Evolutionary conservation across 1,284 basidiomycete species (phyloP).

Genomic region (Sparassis latifolia): DNA sequence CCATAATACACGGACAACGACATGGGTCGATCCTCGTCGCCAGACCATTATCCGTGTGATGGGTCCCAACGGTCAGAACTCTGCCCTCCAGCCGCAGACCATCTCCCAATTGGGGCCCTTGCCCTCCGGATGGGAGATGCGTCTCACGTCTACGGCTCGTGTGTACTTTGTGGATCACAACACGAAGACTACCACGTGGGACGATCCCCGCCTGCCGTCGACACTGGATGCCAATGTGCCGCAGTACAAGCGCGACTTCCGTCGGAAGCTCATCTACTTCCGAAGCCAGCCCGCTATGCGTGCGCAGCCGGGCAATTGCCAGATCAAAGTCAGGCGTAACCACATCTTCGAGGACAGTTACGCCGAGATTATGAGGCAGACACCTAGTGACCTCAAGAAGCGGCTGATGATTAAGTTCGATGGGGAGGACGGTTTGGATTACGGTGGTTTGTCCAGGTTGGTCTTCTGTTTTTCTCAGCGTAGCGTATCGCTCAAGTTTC

Average conservation of each 20-base stretch:
- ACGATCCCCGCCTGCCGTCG: slow-evolving; percentile 85
- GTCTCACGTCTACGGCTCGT: slow-evolving; percentile 85
- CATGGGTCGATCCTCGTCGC: slow-evolving; percentile 96
- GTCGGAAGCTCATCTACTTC: slow-evolving; percentile 98
- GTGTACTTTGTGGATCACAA: slow-evolving; percentile 98
- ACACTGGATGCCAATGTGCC: slow-evolving; percentile 89
- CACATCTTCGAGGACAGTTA: slow-evolving; percentile 97
- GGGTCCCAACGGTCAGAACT: slow-evolving; percentile 67
- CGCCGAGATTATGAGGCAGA: slow-evolving; percentile 91
- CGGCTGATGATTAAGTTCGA: slow-evolving; percentile 98
- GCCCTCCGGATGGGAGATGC: slow-evolving; percentile 98
- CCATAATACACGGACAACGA: slow-evolving; percentile 93
- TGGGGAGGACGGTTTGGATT: slow-evolving; percentile 97
- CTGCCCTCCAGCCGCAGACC: slow-evolving; percentile 71
- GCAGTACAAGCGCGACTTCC: slow-evolving; percentile 99
- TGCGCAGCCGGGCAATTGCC: slow-evolving; percentile 86
- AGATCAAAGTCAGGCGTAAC: slow-evolving; percentile 90
- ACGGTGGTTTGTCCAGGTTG: slow-evolving; percentile 92
- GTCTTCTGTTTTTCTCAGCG: background rate
- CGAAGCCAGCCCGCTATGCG: slow-evolving; percentile 95
- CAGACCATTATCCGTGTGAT: slow-evolving; percentile 75
- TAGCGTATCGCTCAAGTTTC: slow-evolving; percentile 4
- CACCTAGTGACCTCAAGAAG: slow-evolving; percentile 93
- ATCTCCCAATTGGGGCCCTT: slow-evolving; percentile 91
- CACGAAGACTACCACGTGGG: slow-evolving; percentile 94